Conservation (phyloP, 2,329 filamentous ascomycete species). For the Cytospora leucostoma region DNA sequence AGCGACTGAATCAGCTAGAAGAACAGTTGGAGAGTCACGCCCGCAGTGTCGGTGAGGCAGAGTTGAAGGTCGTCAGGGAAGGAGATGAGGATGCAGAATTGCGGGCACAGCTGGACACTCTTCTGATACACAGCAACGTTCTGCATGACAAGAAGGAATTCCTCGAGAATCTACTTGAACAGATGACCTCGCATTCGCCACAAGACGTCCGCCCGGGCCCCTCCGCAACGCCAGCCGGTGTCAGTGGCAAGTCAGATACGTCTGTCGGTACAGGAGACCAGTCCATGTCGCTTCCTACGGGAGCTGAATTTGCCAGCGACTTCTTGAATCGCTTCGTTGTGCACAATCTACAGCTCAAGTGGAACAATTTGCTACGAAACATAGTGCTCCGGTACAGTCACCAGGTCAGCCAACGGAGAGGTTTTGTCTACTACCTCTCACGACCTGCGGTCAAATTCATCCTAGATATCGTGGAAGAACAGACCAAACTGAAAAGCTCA, state of each 20-base stretch:
- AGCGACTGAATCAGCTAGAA: conserved; percentile 76
- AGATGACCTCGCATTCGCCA: conserved; percentile 45
- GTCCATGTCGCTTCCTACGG: conserved; percentile 66
- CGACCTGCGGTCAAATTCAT: conserved; percentile 96
- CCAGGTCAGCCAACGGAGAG: conserved; percentile 91
- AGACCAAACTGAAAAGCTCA: conserved; percentile 67
- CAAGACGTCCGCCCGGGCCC: conserved; percentile 27
- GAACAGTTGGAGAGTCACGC: conserved; percentile 77
- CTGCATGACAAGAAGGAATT: conserved; percentile 60
- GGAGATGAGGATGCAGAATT: conserved; percentile 52
- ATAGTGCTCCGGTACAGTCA: conserved; percentile 97
- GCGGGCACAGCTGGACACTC: conserved; percentile 61
- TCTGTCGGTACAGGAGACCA: conserved; percentile 57
- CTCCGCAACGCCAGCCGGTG: conserved; percentile 4
- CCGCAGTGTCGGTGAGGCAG: conserved; percentile 71
- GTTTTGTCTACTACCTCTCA: conserved; percentile 97
- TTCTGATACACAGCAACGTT: conserved; percentile 56
- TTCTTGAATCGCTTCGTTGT: conserved; percentile 99
- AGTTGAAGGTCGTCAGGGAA: conserved; percentile 63
- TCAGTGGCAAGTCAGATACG: conserved; percentile 39
- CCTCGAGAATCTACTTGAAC: conserved; percentile 58
- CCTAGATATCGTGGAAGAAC: conserved; percentile 93
- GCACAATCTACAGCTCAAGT: conserved; percentile 96
- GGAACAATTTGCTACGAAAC: conserved; percentile 95
- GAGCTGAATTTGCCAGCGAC: conserved; percentile 84